phyloP scores from a whole-genome alignment of 2,329 filamentous ascomycete species.

The Cordyceps militaris region DNA sequence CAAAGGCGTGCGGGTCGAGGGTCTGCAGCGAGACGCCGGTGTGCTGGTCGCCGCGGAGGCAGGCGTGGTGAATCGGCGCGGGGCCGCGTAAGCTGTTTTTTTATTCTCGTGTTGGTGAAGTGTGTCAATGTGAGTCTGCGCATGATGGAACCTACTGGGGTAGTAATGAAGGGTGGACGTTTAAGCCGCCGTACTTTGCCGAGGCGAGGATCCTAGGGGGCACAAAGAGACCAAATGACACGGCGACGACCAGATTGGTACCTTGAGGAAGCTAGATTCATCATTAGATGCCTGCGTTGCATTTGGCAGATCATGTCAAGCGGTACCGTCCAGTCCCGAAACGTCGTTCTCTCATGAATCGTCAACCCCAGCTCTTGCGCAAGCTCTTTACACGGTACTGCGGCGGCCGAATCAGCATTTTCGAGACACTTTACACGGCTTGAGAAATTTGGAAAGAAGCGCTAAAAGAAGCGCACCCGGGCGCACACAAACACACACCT shows the following conservation, averaged over 20 bases:
- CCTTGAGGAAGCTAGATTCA: constrained; percentile 44
- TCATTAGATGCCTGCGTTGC: background rate
- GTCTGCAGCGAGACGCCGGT: constrained; percentile 86
- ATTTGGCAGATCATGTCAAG: background rate
- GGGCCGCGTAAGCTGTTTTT: constrained; percentile 64
- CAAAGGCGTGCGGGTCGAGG: constrained; percentile 67
- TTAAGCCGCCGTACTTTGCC: constrained; percentile 78
- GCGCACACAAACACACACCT: constrained; percentile 55
- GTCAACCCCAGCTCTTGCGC: constrained; percentile 57
- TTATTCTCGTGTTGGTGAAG: background rate
- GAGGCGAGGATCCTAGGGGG: constrained; percentile 64
- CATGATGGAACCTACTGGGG: constrained; percentile 54
- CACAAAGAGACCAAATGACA: constrained; percentile 90
- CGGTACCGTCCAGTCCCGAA: constrained; percentile 72
- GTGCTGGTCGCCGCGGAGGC: constrained; percentile 52
- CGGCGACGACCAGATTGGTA: constrained; percentile 78
- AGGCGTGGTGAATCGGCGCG: constrained; percentile 78
- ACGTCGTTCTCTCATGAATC: constrained; percentile 72
- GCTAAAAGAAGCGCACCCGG: too few species aligned
- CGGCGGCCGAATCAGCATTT: constrained; percentile 6
- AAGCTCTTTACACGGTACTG: constrained; percentile 66
- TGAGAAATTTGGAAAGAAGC: background rate
- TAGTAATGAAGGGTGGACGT: constrained; percentile 86
- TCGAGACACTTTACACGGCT: background rate
- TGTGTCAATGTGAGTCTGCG: background rate